Conservation (phyloP, 257 asterid genomes). For the Vinca minor region DNA sequence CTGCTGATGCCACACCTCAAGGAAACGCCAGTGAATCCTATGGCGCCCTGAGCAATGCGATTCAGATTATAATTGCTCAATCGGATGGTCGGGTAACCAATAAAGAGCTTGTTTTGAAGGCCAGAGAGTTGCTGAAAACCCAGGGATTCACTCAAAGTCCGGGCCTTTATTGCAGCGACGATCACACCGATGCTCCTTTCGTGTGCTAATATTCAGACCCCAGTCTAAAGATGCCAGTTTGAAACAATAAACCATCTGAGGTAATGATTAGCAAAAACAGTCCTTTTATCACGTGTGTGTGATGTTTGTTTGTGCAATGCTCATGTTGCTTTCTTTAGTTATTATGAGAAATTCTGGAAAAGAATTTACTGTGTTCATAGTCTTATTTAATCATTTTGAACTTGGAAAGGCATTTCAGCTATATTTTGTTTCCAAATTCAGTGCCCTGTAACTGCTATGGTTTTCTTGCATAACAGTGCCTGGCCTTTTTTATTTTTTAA, state of each 20-base stretch:
- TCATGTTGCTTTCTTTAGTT: background rate
- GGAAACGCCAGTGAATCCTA: constrained; percentile 57
- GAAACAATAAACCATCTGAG: background rate
- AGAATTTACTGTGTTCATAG: background rate
- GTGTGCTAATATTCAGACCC: constrained; percentile 36
- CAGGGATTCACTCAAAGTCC: constrained; percentile 93
- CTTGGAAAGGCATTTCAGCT: background rate
- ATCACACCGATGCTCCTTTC: constrained; percentile 70
- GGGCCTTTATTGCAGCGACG: constrained; percentile 76
- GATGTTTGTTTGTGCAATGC: background rate
- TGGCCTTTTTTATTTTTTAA: no score
- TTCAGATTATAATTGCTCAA: constrained; percentile 62
- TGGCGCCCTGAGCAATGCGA: constrained; percentile 92
- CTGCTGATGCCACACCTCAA: constrained; percentile 75
- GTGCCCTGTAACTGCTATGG: background rate
- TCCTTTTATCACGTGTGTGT: no score
- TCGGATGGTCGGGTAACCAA: constrained; percentile 56
- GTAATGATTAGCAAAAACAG: no score
- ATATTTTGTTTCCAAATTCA: background rate
- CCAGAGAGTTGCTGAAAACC: constrained; percentile 57
- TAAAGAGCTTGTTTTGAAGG: constrained; percentile 60
- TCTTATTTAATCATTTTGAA: constrained; percentile 1
- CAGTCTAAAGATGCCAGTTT: background rate
- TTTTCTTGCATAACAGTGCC: no score
- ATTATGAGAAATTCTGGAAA: no score